These are phyloP conservation scores for Diospyros lotus DNA, from an alignment of 148 eudicot species.

Conservation along the genomic window DNA sequence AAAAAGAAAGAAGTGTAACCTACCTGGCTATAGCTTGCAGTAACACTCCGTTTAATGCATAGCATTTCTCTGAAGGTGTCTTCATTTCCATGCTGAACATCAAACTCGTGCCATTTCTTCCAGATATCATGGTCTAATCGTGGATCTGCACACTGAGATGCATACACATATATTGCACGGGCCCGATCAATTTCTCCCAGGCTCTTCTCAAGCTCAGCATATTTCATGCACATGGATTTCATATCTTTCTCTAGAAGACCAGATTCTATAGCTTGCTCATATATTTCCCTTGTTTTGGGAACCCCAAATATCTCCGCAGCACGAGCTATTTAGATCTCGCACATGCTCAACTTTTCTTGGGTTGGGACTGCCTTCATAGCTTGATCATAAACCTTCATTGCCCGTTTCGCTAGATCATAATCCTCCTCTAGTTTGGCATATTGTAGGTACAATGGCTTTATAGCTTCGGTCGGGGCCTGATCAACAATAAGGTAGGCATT, in stretches of 20 bases:
- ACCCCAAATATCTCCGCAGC: slow-evolving; percentile 94
- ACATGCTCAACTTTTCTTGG: slow-evolving; percentile 38
- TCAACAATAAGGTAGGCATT: slow-evolving; percentile 12
- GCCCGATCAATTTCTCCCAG: slow-evolving; percentile 92
- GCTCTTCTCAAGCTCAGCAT: slow-evolving; percentile 92
- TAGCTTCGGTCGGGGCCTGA: slow-evolving; percentile 87
- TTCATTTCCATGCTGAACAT: slow-evolving; percentile 91
- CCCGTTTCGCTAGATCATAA: slow-evolving; percentile 80
- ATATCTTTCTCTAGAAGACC: slow-evolving; percentile 93
- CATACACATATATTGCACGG: slow-evolving; percentile 57
- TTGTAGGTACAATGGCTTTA: slow-evolving; percentile 76
- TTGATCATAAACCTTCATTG: slow-evolving; percentile 89
- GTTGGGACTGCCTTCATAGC: slow-evolving; percentile 88
- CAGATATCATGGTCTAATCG: slow-evolving; percentile 79
- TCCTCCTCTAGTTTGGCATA: slow-evolving; percentile 95
- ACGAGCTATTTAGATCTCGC: slow-evolving; percentile 61
- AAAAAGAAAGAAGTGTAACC: too few relatives aligned
- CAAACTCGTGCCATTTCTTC: slow-evolving; percentile 86
- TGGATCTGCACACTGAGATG: slow-evolving; percentile 77
- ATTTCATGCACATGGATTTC: slow-evolving; percentile 75
- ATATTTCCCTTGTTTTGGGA: slow-evolving; percentile 60
- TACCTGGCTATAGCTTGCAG: slow-evolving; percentile 42
- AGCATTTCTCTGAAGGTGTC: slow-evolving; percentile 94
- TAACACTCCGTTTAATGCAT: slow-evolving; percentile 70
- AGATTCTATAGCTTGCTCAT: slow-evolving; percentile 37